Conservation (phyloP, 2,329 filamentous ascomycete species). For the Thelonectria discophora region DNA sequence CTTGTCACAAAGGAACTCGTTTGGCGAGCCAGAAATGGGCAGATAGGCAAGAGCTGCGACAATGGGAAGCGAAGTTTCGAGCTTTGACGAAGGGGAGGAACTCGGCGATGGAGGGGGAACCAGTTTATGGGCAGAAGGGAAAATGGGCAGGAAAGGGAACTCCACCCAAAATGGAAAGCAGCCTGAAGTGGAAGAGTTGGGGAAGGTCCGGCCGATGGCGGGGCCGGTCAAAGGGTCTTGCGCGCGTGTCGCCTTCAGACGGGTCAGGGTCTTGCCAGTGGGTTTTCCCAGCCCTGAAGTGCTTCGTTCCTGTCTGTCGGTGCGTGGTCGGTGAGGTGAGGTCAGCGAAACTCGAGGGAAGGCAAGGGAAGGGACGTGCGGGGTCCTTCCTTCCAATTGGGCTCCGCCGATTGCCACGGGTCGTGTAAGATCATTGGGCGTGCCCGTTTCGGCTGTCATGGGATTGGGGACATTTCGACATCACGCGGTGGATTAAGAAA, state of each 20-base stretch:
- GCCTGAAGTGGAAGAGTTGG: not conserved
- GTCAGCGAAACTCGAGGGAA: not conserved
- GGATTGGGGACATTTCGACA: slow-evolving; percentile 1
- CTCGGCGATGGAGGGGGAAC: slow-evolving; percentile 10
- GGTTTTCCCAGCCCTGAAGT: too few species aligned
- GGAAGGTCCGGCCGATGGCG: slow-evolving; percentile 4
- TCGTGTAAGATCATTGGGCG: slow-evolving; percentile 44
- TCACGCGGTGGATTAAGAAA: too few species aligned
- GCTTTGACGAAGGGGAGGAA: slow-evolving; percentile 17
- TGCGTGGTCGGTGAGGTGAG: slow-evolving; percentile 1
- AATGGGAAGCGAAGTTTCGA: slow-evolving; percentile 10
- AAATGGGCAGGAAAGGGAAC: slow-evolving; percentile 15
- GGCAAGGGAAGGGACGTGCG: slow-evolving; percentile 12
- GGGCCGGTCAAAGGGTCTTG: slow-evolving; percentile 3
- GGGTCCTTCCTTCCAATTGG: slow-evolving; percentile 21
- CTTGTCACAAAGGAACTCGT: not conserved
- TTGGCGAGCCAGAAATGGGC: slow-evolving; percentile 14
- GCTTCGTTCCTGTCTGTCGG: too few species aligned
- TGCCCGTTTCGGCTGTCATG: slow-evolving; percentile 5
- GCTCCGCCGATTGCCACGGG: slow-evolving; percentile 20
- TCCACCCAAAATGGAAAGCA: not conserved
- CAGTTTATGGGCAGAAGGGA: not conserved
- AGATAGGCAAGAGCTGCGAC: slow-evolving; percentile 4
- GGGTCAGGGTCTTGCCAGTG: not conserved
- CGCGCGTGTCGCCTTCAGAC: not conserved